phyloP scores from a whole-genome alignment of 768 basidiomycete genomes.

The Boletus fagicola region DNA sequence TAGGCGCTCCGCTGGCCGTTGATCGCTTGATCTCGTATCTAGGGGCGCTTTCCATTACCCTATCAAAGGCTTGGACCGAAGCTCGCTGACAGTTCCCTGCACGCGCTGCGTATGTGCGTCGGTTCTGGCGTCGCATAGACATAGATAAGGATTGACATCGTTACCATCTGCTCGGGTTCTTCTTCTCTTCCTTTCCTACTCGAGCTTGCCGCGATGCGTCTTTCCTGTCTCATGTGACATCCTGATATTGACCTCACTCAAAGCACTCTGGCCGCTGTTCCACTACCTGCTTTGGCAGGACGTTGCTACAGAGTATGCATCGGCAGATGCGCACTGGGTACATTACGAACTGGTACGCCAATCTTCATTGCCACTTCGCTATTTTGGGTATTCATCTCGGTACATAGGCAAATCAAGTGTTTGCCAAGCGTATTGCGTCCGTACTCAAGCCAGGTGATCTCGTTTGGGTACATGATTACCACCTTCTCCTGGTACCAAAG shows the following conservation, averaged over 20 bases:
- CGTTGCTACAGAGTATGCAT: constrained; percentile 83
- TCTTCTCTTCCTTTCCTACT: background rate
- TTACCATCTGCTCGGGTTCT: background rate
- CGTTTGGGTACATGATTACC: constrained; percentile 95
- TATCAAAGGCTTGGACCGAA: background rate
- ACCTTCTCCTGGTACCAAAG: constrained; percentile 86
- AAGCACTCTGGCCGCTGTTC: constrained; percentile 96
- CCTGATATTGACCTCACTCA: constrained; percentile 4
- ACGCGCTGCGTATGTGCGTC: background rate
- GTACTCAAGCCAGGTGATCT: constrained; percentile 88
- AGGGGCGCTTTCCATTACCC: background rate
- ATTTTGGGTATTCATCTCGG: constrained; percentile 6
- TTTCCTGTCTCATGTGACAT: background rate
- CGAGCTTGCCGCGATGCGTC: background rate
- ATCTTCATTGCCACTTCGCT: background rate
- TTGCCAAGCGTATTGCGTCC: constrained; percentile 70
- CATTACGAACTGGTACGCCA: constrained; percentile 29
- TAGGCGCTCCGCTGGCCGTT: background rate
- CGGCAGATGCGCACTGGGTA: constrained; percentile 76
- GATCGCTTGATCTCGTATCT: constrained; percentile 11
- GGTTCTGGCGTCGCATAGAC: background rate
- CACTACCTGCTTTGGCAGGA: constrained; percentile 99
- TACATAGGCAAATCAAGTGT: constrained; percentile 77
- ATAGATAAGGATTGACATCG: background rate
- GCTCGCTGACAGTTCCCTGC: background rate